Conservation (phyloP, 495 filamentous ascomycete species). For the Bombardia bombarda region DNA sequence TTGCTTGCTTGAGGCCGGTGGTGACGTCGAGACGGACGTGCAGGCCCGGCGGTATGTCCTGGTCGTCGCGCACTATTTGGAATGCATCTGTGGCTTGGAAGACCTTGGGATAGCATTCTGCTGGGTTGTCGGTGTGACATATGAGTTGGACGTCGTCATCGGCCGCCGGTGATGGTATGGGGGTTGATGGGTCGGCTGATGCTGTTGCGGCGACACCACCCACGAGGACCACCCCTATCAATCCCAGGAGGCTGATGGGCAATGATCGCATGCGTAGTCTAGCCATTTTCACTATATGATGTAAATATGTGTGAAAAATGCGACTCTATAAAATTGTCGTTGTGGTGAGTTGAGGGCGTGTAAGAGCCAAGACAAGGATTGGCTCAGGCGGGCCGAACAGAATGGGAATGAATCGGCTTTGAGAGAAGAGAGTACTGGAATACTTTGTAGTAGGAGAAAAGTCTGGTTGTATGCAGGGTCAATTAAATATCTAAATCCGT, state of each 20-base stretch:
- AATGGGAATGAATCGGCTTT: too few species aligned
- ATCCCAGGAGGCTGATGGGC: constrained; percentile 15
- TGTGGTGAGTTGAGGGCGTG: too few species aligned
- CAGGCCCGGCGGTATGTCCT: constrained; percentile 53
- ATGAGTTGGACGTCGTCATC: constrained; percentile 42
- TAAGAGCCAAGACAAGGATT: too few species aligned
- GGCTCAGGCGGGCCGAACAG: too few species aligned
- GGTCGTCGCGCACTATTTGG: constrained; percentile 52
- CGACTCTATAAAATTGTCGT: too few species aligned
- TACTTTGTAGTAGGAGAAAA: too few species aligned
- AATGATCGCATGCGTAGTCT: constrained; percentile 11
- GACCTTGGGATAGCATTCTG: constrained; percentile 55
- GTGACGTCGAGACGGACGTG: constrained; percentile 56
- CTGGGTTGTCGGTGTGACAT: constrained; percentile 49
- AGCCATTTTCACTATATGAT: constrained; percentile 9
- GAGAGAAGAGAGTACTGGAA: too few species aligned
- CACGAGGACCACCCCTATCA: constrained; percentile 14
- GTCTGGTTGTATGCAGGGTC: too few species aligned
- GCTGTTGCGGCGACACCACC: constrained; percentile 3
- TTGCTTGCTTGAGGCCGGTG: constrained; percentile 55
- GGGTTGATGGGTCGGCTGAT: neutral
- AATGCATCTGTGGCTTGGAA: constrained; percentile 57
- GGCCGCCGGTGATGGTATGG: constrained; percentile 23
- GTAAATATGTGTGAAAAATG: too few species aligned
- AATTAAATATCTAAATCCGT: constrained; percentile 1